Evolutionary conservation across 768 basidiomycete genomes (phyloP), one percentile per base, ranked within the genome.

Genomic region (Pleurotus tuoliensis): DNA sequence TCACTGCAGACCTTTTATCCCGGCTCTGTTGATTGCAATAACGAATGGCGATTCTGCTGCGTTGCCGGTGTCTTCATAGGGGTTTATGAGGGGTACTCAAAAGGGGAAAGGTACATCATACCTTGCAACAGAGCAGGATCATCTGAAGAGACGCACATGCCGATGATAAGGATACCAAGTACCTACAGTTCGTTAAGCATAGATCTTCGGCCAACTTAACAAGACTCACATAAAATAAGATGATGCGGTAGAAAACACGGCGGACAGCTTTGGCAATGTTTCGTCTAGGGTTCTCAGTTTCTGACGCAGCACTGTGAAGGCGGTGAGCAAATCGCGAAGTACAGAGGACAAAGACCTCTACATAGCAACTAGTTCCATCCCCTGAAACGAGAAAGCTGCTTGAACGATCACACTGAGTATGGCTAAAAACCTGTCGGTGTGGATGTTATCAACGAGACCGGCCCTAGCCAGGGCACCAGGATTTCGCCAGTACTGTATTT

Each of bases 41-140:
- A 94, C 92, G 70, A 90, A 95, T 2, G 92, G 92, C 3, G 90
- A 92, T 52, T 85, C 68, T 0, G 86, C 82, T n/a, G 90, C 91
- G 45, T 81, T 89, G 49, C 83, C 82, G 24, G 75, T 65, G 2
- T 57, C 79, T 70, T 61, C 37, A 47, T 34, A 30, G 55, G 48
- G 46, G 43, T 24, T 34, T 24, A 41, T 18, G 3, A 18, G 15
- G 37, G 41, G 27, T 30, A 7, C 37, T 12, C 6, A n/a, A 56
- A 7, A 9, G 20, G n/a, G 13, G 27, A 15, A 49, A 20, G 38
- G 13, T 8, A 51, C 43, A 30, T 30, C 30, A 11, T 58, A 70
- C 73, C 58, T 55, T 71, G 65, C 41, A 87, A 75, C 41, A 91
- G 73, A 9, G 69, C 65, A 0, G 68, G 64, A 66, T 92, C 84